Evolutionary conservation across 2,329 filamentous ascomycete genomes (phyloP).

Genomic region (Cercospora sp.): DNA sequence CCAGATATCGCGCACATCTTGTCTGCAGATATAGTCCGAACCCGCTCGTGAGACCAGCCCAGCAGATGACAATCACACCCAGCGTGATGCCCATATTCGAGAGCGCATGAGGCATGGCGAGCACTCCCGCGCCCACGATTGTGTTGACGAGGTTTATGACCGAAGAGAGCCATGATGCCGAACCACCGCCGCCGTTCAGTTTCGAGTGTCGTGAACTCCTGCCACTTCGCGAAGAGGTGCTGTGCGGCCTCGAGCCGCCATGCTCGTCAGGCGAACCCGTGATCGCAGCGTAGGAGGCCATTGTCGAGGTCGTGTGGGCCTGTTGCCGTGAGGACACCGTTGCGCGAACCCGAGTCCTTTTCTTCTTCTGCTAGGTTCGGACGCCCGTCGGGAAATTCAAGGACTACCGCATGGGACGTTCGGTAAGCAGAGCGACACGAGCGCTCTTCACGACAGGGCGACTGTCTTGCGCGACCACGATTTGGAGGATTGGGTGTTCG

Average conservation of each 20-base stretch:
- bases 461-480: conserved; percentile 1
- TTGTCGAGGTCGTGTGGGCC: conserved; percentile 24
- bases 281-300: conserved; percentile 52
- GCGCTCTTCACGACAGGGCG: conserved; percentile 2
- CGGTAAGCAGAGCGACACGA: conserved; percentile 12
- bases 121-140: conserved; percentile 89
- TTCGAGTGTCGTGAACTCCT: conserved; percentile 64
- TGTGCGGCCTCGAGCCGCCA: conserved; percentile 43
- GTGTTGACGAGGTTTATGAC: conserved; percentile 96
- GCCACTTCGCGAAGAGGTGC: conserved; percentile 46
- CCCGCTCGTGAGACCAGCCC: conserved; percentile 84
- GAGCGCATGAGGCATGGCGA: conserved; percentile 93
- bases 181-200: conserved; percentile 66
- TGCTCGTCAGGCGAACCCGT: conserved; percentile 41
- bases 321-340: conserved; percentile 3
- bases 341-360: background rate
- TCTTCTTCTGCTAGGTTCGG: background rate
- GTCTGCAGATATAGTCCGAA: conserved; percentile 96
- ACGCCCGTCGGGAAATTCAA: conserved; percentile 9
- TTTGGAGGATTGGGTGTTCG: background rate
- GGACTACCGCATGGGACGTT: conserved; percentile 12
- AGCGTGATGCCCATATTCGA: conserved; percentile 93
- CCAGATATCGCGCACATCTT: conserved; percentile 87
- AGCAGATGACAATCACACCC: conserved; percentile 80
- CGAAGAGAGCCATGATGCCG: conserved; percentile 86